These are phyloP conservation scores for Capsicum pubescens DNA, from an alignment of 257 asterid genomes.

Conservation along the genomic window DNA sequence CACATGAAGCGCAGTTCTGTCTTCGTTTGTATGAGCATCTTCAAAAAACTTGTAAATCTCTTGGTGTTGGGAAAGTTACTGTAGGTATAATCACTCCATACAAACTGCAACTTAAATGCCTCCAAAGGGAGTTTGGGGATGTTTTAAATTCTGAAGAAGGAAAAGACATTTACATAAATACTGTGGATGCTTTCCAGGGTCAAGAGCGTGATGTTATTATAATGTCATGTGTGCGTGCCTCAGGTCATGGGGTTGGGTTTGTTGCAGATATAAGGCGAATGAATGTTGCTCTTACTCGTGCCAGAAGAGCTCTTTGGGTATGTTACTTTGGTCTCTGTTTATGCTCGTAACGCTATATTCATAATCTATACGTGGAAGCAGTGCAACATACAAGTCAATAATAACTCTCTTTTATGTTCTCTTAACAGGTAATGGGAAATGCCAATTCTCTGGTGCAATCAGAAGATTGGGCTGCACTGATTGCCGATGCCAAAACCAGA, in stretches of 20 bases:
- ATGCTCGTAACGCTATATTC: background rate
- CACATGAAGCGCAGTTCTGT: slow-evolving; percentile 93
- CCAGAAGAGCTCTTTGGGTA: slow-evolving; percentile 99
- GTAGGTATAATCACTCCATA: slow-evolving; percentile 98
- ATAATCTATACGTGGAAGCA: background rate
- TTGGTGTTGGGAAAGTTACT: slow-evolving; percentile 76
- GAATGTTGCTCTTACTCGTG: slow-evolving; percentile 99
- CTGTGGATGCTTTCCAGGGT: slow-evolving; percentile 99
- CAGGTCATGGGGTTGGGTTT: slow-evolving; percentile 92
- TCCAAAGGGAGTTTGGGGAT: slow-evolving; percentile 92
- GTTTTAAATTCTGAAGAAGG: slow-evolving; percentile 90
- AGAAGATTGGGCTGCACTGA: slow-evolving; percentile 94
- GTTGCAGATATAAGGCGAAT: slow-evolving; percentile 98
- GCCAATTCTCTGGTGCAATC: slow-evolving; percentile 80
- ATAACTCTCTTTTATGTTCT: slow-evolving; percentile 23
- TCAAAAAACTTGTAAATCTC: slow-evolving; percentile 64
- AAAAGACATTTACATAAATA: slow-evolving; percentile 88
- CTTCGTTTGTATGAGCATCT: slow-evolving; percentile 93
- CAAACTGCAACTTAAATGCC: slow-evolving; percentile 96
- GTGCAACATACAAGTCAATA: background rate
- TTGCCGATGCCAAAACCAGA: slow-evolving; percentile 84
- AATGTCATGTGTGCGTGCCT: slow-evolving; percentile 98
- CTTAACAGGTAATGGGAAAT: slow-evolving; percentile 88
- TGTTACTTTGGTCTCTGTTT: slow-evolving; percentile 5
- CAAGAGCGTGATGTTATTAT: slow-evolving; percentile 98